phyloP scores from a whole-genome alignment of 1,284 basidiomycete species.

The Neonothopanus nambi region DNA sequence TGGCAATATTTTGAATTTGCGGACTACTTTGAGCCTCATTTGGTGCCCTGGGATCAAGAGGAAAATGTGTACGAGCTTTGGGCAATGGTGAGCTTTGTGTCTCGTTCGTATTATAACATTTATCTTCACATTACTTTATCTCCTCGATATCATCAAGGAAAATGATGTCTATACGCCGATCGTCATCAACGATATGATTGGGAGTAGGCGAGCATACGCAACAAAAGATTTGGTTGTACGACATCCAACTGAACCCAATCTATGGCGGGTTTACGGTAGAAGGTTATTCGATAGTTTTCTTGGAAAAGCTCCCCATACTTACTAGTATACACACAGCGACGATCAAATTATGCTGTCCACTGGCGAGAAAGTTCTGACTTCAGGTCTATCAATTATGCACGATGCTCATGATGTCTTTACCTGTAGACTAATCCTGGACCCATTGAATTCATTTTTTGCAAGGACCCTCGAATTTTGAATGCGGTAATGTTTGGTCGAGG shows the following conservation, averaged over 20 bases:
- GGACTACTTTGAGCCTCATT: not conserved
- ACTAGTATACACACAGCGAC: not conserved
- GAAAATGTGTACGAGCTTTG: not conserved
- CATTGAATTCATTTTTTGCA: constrained; percentile 20
- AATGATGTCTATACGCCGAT: not conserved
- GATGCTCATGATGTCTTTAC: too few species aligned
- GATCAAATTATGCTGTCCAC: constrained; percentile 13
- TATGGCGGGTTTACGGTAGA: not conserved
- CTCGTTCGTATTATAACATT: not conserved
- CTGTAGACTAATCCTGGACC: constrained; percentile 4
- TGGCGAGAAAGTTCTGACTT: constrained; percentile 15
- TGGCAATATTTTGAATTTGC: not conserved
- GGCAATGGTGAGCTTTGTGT: not conserved
- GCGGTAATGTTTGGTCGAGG: constrained; percentile 25
- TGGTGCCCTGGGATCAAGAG: not conserved
- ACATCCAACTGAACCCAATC: not conserved
- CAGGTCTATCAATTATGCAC: not conserved
- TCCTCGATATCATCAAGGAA: not conserved
- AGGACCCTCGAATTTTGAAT: constrained; percentile 15
- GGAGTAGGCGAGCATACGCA: not conserved
- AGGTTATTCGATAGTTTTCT: not conserved
- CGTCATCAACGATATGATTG: not conserved
- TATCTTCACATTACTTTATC: not conserved
- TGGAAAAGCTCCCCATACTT: not conserved
- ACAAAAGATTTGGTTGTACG: not conserved